Base-by-base conservation (phyloP, 2,329 filamentous ascomycete genomes). In the Claviceps pazoutovae region DNA sequence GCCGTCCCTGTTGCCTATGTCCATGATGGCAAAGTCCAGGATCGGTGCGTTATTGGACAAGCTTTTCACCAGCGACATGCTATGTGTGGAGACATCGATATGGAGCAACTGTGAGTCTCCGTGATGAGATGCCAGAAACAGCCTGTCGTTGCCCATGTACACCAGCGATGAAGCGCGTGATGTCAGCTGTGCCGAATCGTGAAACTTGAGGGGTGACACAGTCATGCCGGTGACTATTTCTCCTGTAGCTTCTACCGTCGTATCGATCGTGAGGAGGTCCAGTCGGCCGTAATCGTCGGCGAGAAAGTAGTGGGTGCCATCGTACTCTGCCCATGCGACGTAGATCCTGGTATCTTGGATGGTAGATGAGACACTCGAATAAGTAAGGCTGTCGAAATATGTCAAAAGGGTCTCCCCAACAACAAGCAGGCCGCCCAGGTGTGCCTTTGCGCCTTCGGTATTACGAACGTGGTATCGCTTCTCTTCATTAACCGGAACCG, bases 11-110 rank as follows among this genome's bases (percentile, higher is more conserved):
- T 88, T 90, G 0, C 90, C 91, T 75, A 97, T 86, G 61, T 97
- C 93, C 88, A 97, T 95, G 16, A 98, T 81, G 1, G 86, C 84
- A 59, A 98, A 96, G 64, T 98, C 93, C 41, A 97, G 70, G 43
- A 98, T 86, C 0, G 93, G 93, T 0, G 86, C 89, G 59, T 97
- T 88, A 62, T 95, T 98, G 4, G 64, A 64, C 16, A 69, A 56
- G 0, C 80, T 84, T 62, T 95, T 88, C 9, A 93, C 66, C 4
- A 90, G 67, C 47, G 83, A 73, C 54, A 90, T 72, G 0, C 74
- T 62, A 23, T 63, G 58, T 0, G 64, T 57, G 2, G 66, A 59
- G 5, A 69, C 56, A 19, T 71, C 76, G 36, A 83, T 73, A 50
- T 78, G 74, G 45, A 93, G 78, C 8, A 97, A 75, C 63, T 96